Conservation (phyloP, 176 grass and related monocot species). For the Aegilops longissima region DNA sequence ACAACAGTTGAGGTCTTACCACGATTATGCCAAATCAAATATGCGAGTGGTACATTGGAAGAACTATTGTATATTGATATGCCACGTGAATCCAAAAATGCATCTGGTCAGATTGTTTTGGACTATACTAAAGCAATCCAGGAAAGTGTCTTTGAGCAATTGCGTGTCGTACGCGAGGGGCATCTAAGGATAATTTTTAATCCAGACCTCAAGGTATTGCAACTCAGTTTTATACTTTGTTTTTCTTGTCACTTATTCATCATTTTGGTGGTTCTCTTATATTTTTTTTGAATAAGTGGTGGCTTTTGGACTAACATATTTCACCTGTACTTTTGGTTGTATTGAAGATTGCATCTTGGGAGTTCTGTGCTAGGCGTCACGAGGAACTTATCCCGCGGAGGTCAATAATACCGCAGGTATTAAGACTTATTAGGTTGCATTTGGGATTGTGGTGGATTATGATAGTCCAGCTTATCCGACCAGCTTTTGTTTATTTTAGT, state of each 20-base stretch:
- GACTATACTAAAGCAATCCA: conserved; percentile 98
- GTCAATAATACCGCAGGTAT: conserved; percentile 87
- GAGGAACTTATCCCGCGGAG: conserved; percentile 97
- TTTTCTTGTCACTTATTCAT: conserved; percentile 1
- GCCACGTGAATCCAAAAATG: conserved; percentile 89
- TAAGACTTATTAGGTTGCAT: not conserved
- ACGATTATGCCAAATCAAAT: conserved; percentile 94
- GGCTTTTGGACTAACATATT: conserved; percentile 17
- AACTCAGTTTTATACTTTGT: conserved; percentile 4
- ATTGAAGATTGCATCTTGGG: conserved; percentile 89
- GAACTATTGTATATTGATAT: conserved; percentile 98
- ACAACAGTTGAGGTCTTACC: conserved; percentile 96
- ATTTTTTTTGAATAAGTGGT: not conserved
- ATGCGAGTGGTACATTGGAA: conserved; percentile 92
- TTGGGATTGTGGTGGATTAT: not conserved
- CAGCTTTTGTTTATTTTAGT: not conserved
- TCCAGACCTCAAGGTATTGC: conserved; percentile 86
- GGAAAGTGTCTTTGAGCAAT: conserved; percentile 95
- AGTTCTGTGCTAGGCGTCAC: conserved; percentile 88
- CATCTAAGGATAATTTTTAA: conserved; percentile 98
- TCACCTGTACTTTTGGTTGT: conserved; percentile 14
- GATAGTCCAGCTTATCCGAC: not conserved
- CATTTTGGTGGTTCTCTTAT: conserved; percentile 5
- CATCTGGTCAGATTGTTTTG: conserved; percentile 87
- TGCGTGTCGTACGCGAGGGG: conserved; percentile 92